Evolutionary conservation across 768 basidiomycete genomes (phyloP).

Genomic region (Tylopilus cervinicoccineus): DNA sequence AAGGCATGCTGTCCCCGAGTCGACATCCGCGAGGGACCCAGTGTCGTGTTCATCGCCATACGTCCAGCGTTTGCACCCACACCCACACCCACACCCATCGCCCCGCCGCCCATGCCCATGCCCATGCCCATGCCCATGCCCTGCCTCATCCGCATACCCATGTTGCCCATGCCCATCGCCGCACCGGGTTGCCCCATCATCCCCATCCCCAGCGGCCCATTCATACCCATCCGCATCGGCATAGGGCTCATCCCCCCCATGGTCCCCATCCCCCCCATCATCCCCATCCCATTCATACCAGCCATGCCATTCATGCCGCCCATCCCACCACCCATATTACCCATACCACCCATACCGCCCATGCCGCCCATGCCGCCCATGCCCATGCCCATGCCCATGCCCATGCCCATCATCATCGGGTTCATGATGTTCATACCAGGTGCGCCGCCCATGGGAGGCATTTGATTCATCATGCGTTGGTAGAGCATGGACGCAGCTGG

Average conservation of each 20-base stretch:
- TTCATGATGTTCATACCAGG: slow-evolving; percentile 50
- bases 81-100: slow-evolving; percentile 32
- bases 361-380: slow-evolving; percentile 46
- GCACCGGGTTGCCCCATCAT: slow-evolving; percentile 29
- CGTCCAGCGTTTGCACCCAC: slow-evolving; percentile 34
- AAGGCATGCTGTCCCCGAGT: slow-evolving; percentile 56
- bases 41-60: slow-evolving; percentile 39
- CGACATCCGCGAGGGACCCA: slow-evolving; percentile 47
- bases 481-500: slow-evolving; percentile 32
- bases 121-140: slow-evolving; percentile 40
- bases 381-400: slow-evolving; percentile 47
- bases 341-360: slow-evolving; percentile 33
- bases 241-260: slow-evolving; percentile 28
- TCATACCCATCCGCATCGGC: slow-evolving; percentile 36
- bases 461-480: slow-evolving; percentile 35
- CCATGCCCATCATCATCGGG: slow-evolving; percentile 47
- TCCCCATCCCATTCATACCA: slow-evolving; percentile 32
- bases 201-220: slow-evolving; percentile 35
- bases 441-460: slow-evolving; percentile 43
- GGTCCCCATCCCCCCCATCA: slow-evolving; percentile 32
- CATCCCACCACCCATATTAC: slow-evolving; percentile 19
- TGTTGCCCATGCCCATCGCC: slow-evolving; percentile 21
- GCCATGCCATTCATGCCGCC: slow-evolving; percentile 20
- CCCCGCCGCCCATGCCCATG: slow-evolving; percentile 36
- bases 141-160: slow-evolving; percentile 35